Conservation (phyloP, 352 stramenopile species). For the Phytophthora melonis region DNA sequence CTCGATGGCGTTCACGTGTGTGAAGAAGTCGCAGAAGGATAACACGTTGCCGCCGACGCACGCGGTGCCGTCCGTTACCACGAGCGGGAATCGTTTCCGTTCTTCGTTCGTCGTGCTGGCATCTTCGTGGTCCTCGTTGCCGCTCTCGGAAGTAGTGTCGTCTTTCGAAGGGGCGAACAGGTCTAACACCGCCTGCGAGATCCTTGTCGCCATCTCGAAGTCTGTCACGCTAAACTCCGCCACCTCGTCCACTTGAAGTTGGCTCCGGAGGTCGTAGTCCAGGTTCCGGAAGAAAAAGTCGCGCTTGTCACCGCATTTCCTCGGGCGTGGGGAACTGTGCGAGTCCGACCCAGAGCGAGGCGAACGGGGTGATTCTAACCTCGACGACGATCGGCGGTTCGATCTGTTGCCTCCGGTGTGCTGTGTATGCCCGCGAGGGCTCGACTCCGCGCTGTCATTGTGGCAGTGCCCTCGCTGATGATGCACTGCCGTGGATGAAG, state of each 20-base stretch:
- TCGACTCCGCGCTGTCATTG: conserved; percentile 35
- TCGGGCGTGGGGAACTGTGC: conserved; percentile 30
- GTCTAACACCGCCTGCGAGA: conserved; percentile 66
- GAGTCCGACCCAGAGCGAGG: conserved; percentile 32
- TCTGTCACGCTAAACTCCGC: conserved; percentile 84
- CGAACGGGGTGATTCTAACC: conserved; percentile 36
- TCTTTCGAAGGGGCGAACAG: conserved; percentile 45
- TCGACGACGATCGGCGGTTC: conserved; percentile 25
- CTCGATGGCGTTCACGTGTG: conserved; percentile 80
- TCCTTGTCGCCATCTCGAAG: conserved; percentile 81
- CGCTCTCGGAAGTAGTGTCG: conserved; percentile 15
- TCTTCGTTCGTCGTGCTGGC: conserved; percentile 8
- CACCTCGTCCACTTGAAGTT: conserved; percentile 82
- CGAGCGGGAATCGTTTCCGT: conserved; percentile 51
- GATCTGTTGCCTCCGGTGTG: conserved; percentile 17
- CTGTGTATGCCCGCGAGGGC: conserved; percentile 23
- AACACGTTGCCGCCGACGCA: conserved; percentile 84
- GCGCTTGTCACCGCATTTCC: conserved; percentile 83
- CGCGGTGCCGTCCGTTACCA: conserved; percentile 82
- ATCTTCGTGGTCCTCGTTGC: conserved; percentile 26
- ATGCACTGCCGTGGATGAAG: conserved; percentile 19
- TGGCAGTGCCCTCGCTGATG: conserved; percentile 22
- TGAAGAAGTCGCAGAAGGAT: conserved; percentile 85
- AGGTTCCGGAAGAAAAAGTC: conserved; percentile 88
- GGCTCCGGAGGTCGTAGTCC: conserved; percentile 66